Conservation (phyloP, 2,329 filamentous ascomycete species). For the Colletotrichum sp. region DNA sequence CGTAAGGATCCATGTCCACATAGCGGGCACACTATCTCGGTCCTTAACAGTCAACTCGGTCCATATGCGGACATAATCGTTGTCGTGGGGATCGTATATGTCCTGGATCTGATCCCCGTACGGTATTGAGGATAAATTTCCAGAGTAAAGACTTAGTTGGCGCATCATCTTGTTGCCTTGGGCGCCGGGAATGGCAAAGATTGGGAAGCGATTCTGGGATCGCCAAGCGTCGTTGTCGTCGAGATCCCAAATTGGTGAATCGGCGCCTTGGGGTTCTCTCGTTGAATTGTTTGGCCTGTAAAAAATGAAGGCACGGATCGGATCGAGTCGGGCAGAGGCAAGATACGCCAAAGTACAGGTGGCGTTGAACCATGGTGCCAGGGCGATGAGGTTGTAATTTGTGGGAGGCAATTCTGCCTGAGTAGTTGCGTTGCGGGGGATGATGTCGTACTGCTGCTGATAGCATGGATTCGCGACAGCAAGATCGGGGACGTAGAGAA, state of each 20-base stretch:
- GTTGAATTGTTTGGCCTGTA: constrained; percentile 62
- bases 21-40: constrained; percentile 62
- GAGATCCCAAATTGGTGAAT: constrained; percentile 72
- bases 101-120: constrained; percentile 60
- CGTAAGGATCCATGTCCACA: constrained; percentile 81
- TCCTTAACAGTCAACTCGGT: constrained; percentile 55
- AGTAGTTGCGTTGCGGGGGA: constrained; percentile 78
- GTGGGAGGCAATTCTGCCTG: constrained; percentile 69
- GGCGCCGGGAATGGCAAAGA: constrained; percentile 78
- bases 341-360: constrained; percentile 79
- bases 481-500: constrained; percentile 85
- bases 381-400: constrained; percentile 76
- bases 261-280: constrained; percentile 66
- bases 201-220: constrained; percentile 71
- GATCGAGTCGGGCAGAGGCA: constrained; percentile 58
- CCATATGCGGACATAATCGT: constrained; percentile 66
- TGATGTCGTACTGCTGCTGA: constrained; percentile 63
- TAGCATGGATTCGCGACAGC: constrained; percentile 62
- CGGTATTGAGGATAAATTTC: constrained; percentile 68
- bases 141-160: constrained; percentile 77
- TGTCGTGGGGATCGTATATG: constrained; percentile 57
- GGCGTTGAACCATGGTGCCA: constrained; percentile 84
- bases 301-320: constrained; percentile 67
- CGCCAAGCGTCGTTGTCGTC: constrained; percentile 76
- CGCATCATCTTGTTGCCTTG: constrained; percentile 72